Evolutionary conservation across 768 basidiomycete species (phyloP).

Genomic region (Tubosaeta sp.): DNA sequence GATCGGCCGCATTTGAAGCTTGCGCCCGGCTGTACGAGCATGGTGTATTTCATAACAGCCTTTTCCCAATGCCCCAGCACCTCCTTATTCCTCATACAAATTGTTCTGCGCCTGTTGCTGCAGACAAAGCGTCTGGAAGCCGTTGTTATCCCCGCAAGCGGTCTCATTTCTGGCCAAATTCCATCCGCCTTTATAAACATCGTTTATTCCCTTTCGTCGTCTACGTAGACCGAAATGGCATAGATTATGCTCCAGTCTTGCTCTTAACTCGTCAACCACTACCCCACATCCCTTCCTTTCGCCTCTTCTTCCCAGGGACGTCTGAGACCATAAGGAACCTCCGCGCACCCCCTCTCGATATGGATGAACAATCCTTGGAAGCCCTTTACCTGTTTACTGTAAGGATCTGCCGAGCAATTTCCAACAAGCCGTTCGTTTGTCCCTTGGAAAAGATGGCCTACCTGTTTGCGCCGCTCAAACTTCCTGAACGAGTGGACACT

Average conservation of each 20-base stretch:
- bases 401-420: conserved; percentile 54
- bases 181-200: conserved; percentile 22
- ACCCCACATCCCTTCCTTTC: conserved; percentile 52
- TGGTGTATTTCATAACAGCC: conserved; percentile 49
- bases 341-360: conserved; percentile 45
- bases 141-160: conserved; percentile 53
- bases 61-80: conserved; percentile 32
- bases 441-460: conserved; percentile 52
- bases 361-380: conserved; percentile 44
- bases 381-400: conserved; percentile 59
- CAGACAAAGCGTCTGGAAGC: conserved; percentile 38
- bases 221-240: conserved; percentile 23
- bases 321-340: conserved; percentile 40
- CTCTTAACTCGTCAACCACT: conserved; percentile 66
- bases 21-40: conserved; percentile 47
- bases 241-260: conserved; percentile 53
- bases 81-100: not conserved
- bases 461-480: conserved; percentile 60
- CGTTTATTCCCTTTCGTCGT: conserved; percentile 39
- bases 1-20: conserved; percentile 53
- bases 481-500: conserved; percentile 27
- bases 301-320: conserved; percentile 54
- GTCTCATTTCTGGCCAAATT: conserved; percentile 66
- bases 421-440: conserved; percentile 68
- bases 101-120: conserved; percentile 10